Conservation (phyloP, 1,139 yeast genomes). For the Hemisphaericaspora xylofermentans region DNA sequence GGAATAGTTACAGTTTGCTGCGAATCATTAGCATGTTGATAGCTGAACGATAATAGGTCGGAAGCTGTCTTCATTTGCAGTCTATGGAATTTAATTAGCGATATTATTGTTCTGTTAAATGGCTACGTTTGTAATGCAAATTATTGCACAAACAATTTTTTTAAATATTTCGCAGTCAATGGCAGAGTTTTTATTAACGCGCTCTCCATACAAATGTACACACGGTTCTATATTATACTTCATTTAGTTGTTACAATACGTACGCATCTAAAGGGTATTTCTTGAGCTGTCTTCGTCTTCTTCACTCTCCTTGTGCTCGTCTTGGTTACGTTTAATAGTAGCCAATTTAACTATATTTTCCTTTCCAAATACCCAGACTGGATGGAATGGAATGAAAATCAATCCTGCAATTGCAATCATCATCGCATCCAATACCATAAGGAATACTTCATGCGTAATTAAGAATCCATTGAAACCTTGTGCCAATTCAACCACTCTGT, state of each 20-base stretch:
- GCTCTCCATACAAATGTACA: too few relatives aligned
- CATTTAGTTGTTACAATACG: too few relatives aligned
- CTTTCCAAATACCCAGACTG: constrained; percentile 57
- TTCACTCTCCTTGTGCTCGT: constrained; percentile 16
- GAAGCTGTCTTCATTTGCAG: neutral
- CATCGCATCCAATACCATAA: constrained; percentile 75
- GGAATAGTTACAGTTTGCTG: constrained; percentile 7
- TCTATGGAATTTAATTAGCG: neutral
- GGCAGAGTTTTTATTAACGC: too few relatives aligned
- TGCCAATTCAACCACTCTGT: constrained; percentile 75
- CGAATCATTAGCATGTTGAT: constrained; percentile 7
- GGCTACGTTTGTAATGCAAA: neutral
- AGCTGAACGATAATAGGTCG: neutral
- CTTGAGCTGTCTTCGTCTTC: neutral
- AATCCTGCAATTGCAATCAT: constrained; percentile 55
- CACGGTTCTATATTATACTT: too few relatives aligned
- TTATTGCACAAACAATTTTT: too few relatives aligned
- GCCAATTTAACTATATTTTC: constrained; percentile 35
- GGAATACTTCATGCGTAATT: constrained; percentile 67
- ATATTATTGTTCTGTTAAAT: neutral
- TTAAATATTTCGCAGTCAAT: too few relatives aligned
- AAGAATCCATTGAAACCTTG: constrained; percentile 77
- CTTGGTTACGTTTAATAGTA: constrained; percentile 33
- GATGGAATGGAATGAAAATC: constrained; percentile 58
- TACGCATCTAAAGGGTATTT: neutral